Evolutionary conservation across 2,329 filamentous ascomycete genomes (phyloP).

Genomic region (Nannizzia gypsea): DNA sequence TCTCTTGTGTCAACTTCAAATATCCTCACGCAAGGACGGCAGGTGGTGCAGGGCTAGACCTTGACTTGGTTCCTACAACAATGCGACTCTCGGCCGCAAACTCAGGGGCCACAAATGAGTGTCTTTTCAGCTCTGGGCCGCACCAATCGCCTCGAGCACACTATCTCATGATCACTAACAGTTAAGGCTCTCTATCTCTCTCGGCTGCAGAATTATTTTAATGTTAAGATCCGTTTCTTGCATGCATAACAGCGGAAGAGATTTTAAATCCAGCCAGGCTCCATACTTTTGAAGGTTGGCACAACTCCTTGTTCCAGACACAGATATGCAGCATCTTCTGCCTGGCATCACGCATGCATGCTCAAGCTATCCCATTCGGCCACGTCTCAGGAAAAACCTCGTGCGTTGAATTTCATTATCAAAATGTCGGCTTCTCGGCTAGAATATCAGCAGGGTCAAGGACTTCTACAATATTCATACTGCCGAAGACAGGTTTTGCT

Average conservation of each 20-base stretch:
- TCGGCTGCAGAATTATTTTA: neutral
- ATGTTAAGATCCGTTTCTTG: conserved; percentile 3
- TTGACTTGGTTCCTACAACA: neutral
- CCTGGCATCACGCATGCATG: neutral
- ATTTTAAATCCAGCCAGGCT: neutral
- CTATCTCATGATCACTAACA: neutral
- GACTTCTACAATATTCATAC: too few species aligned
- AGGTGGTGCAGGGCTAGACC: neutral
- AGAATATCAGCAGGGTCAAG: neutral
- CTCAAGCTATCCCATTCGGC: neutral
- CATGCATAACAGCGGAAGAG: neutral
- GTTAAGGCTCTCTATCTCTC: neutral
- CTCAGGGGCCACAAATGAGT: too few species aligned
- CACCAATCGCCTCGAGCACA: neutral
- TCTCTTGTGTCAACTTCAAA: neutral
- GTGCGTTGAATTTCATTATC: neutral
- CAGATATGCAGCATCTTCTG: neutral
- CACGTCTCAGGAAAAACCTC: neutral
- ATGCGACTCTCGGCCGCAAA: neutral
- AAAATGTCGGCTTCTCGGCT: neutral
- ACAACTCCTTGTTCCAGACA: neutral
- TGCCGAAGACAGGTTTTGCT: too few species aligned
- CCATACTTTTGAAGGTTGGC: neutral
- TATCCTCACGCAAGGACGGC: neutral
- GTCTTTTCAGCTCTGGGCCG: neutral